Conservation (phyloP, 2,329 filamentous ascomycete species). For the Coleophoma crateriformis region DNA sequence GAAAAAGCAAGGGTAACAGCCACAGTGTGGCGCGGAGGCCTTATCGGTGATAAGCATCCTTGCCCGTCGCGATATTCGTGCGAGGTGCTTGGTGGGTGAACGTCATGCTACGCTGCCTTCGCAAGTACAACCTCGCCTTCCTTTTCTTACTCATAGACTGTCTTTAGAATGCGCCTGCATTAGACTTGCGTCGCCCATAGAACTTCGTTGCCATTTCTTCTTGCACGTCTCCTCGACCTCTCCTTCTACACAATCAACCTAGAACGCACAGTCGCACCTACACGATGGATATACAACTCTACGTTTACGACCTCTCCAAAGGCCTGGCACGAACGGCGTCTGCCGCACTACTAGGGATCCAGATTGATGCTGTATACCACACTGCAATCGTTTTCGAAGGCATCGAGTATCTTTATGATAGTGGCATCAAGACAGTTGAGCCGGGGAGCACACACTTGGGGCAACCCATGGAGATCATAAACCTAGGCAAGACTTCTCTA, state of each 20-base stretch:
- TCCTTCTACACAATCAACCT: not conserved
- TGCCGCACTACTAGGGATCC: slow-evolving; percentile 52
- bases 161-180: not conserved
- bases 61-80: not conserved
- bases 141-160: slow-evolving; percentile 6
- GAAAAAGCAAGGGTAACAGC: too few species aligned
- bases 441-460: slow-evolving; percentile 87
- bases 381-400: slow-evolving; percentile 81
- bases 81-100: not conserved
- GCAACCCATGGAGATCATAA: slow-evolving; percentile 68
- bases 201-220: not conserved
- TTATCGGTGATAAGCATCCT: not conserved
- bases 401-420: slow-evolving; percentile 88
- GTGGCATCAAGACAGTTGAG: slow-evolving; percentile 74
- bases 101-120: not conserved
- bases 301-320: slow-evolving; percentile 72
- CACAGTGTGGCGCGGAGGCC: slow-evolving; percentile 2
- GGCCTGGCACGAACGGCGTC: slow-evolving; percentile 44
- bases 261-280: not conserved
- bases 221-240: not conserved
- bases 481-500: slow-evolving; percentile 71
- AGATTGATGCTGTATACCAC: slow-evolving; percentile 92
- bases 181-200: too few species aligned
- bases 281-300: slow-evolving; percentile 68
- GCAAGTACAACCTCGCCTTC: not conserved